A percentile compares a stretch with the other conserved stretches of the same genome.
Conservation (phyloP, 2,329 filamentous ascomycete species). For the Monilinia fructicola region DNA sequence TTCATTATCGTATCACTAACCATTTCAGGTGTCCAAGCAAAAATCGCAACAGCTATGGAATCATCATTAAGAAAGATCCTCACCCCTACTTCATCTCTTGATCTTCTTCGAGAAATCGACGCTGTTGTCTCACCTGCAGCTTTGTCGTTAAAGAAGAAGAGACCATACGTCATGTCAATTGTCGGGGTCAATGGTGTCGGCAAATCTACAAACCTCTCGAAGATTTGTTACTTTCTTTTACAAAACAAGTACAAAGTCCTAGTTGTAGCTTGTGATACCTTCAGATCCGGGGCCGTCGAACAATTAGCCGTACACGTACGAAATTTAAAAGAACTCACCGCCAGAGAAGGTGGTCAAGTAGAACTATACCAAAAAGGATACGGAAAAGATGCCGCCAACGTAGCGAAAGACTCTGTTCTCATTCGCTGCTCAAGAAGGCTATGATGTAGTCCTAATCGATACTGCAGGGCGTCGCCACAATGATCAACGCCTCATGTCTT, state of each 20-base stretch:
- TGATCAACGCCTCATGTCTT: slow-evolving; percentile 92
- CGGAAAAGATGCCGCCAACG: slow-evolving; percentile 93
- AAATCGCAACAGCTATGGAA: slow-evolving; percentile 84
- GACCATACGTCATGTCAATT: slow-evolving; percentile 96
- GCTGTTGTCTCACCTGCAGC: slow-evolving; percentile 67
- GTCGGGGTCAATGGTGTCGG: slow-evolving; percentile 98
- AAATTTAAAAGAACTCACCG: slow-evolving; percentile 85
- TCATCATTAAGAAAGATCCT: slow-evolving; percentile 91
- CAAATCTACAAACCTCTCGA: slow-evolving; percentile 96
- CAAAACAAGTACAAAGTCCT: slow-evolving; percentile 97
- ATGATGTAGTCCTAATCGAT: slow-evolving; percentile 94
- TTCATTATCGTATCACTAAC: slow-evolving; percentile 28
- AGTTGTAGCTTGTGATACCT: slow-evolving; percentile 93
- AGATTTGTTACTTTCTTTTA: slow-evolving; percentile 96
- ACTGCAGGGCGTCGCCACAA: slow-evolving; percentile 95
- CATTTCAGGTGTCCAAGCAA: slow-evolving; percentile 66
- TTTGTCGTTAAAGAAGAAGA: slow-evolving; percentile 60
- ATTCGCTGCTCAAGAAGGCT: slow-evolving; percentile 71
- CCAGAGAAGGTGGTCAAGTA: slow-evolving; percentile 79
- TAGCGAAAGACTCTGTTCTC: slow-evolving; percentile 94
- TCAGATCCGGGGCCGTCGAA: slow-evolving; percentile 94
- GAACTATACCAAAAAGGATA: slow-evolving; percentile 97
- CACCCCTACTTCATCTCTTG: slow-evolving; percentile 90
- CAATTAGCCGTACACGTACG: slow-evolving; percentile 93
- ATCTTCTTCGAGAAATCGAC: slow-evolving; percentile 91